Evolutionary conservation across 2,329 filamentous ascomycete species (phyloP).

Genomic region (Fusarium solani-melongenae): DNA sequence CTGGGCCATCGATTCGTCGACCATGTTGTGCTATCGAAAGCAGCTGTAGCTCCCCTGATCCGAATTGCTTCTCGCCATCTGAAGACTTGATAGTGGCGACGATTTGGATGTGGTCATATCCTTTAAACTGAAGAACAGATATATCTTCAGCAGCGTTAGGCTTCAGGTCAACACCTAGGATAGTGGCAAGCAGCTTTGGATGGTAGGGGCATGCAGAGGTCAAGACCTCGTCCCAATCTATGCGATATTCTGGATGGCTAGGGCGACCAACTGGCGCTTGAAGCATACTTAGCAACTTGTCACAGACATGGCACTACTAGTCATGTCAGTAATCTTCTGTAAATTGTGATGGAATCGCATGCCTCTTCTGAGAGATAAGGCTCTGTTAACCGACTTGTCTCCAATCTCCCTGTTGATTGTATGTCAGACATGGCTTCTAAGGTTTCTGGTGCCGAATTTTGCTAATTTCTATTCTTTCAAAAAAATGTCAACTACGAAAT

Average conservation of each 20-base stretch:
- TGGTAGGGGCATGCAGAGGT: background rate
- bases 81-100: background rate
- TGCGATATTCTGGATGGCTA: background rate
- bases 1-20: background rate
- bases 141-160: background rate
- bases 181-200: background rate
- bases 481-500: too few species aligned
- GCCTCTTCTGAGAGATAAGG: background rate
- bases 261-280: background rate
- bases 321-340: background rate
- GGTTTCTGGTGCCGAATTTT: too few species aligned
- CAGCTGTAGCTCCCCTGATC: background rate
- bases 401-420: background rate
- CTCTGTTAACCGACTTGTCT: too few species aligned
- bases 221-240: background rate
- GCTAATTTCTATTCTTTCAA: too few species aligned
- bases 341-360: background rate
- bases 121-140: background rate
- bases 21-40: background rate
- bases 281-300: background rate
- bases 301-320: background rate
- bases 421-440: background rate
- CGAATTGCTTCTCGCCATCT: background rate
- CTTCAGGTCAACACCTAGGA: background rate
- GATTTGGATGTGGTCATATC: background rate